A percentile compares a stretch with the other conserved stretches of the same genome.
These are phyloP conservation scores for Amorphotheca resinae DNA, from an alignment of 495 filamentous ascomycete genomes.

Conservation along the genomic window DNA sequence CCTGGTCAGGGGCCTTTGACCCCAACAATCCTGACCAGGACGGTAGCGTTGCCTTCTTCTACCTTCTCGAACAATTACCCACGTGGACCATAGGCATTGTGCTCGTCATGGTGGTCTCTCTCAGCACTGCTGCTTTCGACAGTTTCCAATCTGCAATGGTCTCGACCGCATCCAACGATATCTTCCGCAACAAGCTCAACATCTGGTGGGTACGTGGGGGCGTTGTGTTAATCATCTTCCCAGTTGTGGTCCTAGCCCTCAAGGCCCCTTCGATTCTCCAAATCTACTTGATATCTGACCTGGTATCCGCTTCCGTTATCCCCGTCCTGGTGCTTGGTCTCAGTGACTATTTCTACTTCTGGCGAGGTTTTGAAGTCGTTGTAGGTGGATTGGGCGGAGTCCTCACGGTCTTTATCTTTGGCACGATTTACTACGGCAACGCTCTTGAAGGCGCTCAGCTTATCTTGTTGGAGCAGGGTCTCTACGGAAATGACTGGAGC, in stretches of 20 bases:
- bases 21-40: conserved; percentile 40
- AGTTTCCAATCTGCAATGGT: conserved; percentile 67
- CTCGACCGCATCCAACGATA: conserved; percentile 57
- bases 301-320: conserved; percentile 56
- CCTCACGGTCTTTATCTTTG: conserved; percentile 64
- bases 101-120: conserved; percentile 59
- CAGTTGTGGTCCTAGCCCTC: conserved; percentile 55
- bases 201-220: conserved; percentile 53
- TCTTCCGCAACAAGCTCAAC: conserved; percentile 64
- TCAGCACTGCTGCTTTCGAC: conserved; percentile 65
- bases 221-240: conserved; percentile 56
- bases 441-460: conserved; percentile 50
- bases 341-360: conserved; percentile 49
- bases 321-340: conserved; percentile 57
- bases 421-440: conserved; percentile 54
- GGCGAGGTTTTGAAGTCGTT: conserved; percentile 63
- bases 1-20: conserved; percentile 53
- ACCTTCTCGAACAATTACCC: conserved; percentile 54
- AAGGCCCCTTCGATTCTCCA: conserved; percentile 58
- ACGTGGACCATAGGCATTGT: conserved; percentile 65
- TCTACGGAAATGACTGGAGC: conserved; percentile 62
- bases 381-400: conserved; percentile 59
- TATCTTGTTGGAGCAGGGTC: conserved; percentile 52
- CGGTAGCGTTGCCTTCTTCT: conserved; percentile 60
- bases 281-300: conserved; percentile 66